phyloP scores from a whole-genome alignment of 805 yeast genomes.

The Yarrowia yakushimensis region DNA sequence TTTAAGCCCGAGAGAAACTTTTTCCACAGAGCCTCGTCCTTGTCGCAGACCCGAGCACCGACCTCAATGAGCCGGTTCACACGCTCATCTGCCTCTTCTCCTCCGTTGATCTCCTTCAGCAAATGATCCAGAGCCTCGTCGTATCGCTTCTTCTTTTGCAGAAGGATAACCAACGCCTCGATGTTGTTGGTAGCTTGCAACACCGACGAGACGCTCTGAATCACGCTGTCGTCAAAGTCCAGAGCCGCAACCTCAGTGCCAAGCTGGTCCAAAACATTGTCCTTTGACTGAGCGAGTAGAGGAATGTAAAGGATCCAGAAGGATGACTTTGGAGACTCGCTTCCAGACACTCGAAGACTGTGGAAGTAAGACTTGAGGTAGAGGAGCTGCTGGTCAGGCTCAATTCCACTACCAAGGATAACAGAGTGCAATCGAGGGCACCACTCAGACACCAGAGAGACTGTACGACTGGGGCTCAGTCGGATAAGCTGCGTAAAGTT shows the following conservation, averaged over 20 bases:
- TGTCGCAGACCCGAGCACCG: not conserved
- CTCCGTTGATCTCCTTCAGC: not conserved
- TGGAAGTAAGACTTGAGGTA: slow-evolving; percentile 14
- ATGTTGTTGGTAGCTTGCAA: not conserved
- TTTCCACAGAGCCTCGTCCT: slow-evolving; percentile 7
- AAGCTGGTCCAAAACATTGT: not conserved
- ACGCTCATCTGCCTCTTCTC: not conserved
- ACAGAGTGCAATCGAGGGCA: slow-evolving; percentile 43
- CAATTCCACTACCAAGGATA: slow-evolving; percentile 37
- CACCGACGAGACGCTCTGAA: not conserved
- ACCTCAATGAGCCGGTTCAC: not conserved
- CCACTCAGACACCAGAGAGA: slow-evolving; percentile 38
- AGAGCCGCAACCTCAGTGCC: not conserved
- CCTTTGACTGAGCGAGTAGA: not conserved
- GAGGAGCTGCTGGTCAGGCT: slow-evolving; percentile 26
- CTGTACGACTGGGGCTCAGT: slow-evolving; percentile 4
- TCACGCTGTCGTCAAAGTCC: not conserved
- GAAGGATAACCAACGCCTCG: not conserved
- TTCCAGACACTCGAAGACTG: not conserved
- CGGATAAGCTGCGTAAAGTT: slow-evolving; percentile 4
- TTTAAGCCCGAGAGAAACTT: not conserved
- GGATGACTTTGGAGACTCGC: not conserved
- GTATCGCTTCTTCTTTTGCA: slow-evolving; percentile 3
- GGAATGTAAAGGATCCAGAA: slow-evolving; percentile 3
- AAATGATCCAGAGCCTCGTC: not conserved